Evolutionary conservation across 495 filamentous ascomycete species (phyloP).

Genomic region (Penicillium bovifimosum): DNA sequence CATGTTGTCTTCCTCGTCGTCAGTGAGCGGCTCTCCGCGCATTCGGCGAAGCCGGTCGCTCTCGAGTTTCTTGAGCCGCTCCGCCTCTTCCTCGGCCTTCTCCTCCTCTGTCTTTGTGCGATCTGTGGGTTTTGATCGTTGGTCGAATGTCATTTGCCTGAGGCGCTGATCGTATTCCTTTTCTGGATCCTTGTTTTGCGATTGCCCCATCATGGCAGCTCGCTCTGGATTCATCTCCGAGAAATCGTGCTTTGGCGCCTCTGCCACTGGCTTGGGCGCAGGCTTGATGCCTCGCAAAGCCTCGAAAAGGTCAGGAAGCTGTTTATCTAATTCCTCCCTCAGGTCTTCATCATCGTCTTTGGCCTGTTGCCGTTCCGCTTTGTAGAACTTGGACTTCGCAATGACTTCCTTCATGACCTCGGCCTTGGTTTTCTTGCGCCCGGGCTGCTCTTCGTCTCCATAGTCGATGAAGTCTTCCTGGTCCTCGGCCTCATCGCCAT

Average conservation of each 20-base stretch:
- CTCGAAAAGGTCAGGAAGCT: conserved; percentile 70
- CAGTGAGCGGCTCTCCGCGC: conserved; percentile 38
- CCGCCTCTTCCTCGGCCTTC: conserved; percentile 66
- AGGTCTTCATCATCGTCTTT: conserved; percentile 95
- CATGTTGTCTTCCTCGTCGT: conserved; percentile 35
- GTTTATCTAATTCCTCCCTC: conserved; percentile 72
- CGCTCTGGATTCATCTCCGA: conserved; percentile 56
- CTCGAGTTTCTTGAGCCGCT: conserved; percentile 71
- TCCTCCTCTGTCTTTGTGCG: conserved; percentile 91
- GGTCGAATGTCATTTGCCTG: conserved; percentile 74
- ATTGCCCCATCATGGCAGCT: conserved; percentile 52
- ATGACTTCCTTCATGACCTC: conserved; percentile 98
- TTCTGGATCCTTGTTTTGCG: conserved; percentile 58
- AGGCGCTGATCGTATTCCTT: conserved; percentile 81
- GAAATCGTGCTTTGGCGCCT: conserved; percentile 36
- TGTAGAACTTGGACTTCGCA: conserved; percentile 92
- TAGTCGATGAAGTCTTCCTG: conserved; percentile 37
- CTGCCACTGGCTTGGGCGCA: conserved; percentile 38
- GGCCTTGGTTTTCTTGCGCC: conserved; percentile 83
- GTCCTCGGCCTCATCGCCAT: conserved; percentile 21
- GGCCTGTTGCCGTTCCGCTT: conserved; percentile 82
- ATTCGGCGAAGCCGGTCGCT: conserved; percentile 56
- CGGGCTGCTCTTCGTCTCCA: conserved; percentile 51
- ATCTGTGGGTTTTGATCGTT: conserved; percentile 75
- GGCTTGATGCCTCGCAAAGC: conserved; percentile 53